These are phyloP conservation scores for Penicillium goetzii DNA, from an alignment of 495 filamentous ascomycete genomes.

Conservation along the genomic window DNA sequence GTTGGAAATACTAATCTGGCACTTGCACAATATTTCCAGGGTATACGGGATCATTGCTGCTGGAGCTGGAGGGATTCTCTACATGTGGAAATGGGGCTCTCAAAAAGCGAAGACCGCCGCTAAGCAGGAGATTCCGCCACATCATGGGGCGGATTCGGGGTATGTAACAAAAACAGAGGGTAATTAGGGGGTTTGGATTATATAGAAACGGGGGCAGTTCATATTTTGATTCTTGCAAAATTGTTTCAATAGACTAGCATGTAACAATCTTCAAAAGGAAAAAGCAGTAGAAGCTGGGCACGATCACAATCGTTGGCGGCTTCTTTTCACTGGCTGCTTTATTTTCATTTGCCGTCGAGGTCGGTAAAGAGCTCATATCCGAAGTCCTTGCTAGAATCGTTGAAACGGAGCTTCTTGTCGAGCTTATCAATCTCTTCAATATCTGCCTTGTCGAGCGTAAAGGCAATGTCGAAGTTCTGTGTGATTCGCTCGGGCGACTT, in stretches of 20 bases:
- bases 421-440: constrained; percentile 56
- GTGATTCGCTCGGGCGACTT: constrained; percentile 58
- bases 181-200: not conserved
- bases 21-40: not conserved
- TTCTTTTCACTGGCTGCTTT: not conserved
- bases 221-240: too few relatives aligned
- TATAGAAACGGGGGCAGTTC: too few relatives aligned
- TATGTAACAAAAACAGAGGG: not conserved
- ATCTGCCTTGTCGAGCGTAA: constrained; percentile 56
- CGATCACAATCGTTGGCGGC: not conserved
- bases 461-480: constrained; percentile 61
- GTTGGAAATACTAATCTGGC: too few relatives aligned
- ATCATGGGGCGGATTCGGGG: not conserved
- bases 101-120: not conserved
- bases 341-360: constrained; percentile 59
- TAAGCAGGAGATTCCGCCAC: not conserved
- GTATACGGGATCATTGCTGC: not conserved
- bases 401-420: constrained; percentile 63
- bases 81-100: not conserved
- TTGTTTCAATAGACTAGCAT: not conserved
- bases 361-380: constrained; percentile 62
- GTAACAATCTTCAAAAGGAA: not conserved
- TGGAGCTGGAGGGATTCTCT: not conserved
- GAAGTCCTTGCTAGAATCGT: constrained; percentile 59
- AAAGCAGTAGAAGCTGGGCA: not conserved